phyloP scores from a whole-genome alignment of 345 rosid species.

The Eucalyptus sp. region DNA sequence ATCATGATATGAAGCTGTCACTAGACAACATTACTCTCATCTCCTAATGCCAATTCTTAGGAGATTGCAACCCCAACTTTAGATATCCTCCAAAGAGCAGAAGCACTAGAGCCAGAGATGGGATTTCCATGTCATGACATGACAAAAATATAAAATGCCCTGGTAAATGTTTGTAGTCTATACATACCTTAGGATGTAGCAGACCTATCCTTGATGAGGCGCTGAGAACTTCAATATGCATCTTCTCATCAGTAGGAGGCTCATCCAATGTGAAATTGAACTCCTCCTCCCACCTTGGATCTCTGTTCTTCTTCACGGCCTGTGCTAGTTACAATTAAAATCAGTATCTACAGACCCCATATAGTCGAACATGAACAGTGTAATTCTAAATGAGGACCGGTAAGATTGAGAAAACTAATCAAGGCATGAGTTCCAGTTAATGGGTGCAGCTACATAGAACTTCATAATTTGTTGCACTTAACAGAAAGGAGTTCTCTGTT shows the following conservation, averaged over 20 bases:
- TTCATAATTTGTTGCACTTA: neutral
- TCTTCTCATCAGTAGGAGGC: constrained; percentile 59
- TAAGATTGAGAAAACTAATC: neutral
- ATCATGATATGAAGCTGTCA: neutral
- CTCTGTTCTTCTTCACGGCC: constrained; percentile 80
- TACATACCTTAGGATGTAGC: constrained; percentile 74
- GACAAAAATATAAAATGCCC: neutral
- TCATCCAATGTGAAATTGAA: constrained; percentile 66
- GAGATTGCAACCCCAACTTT: neutral
- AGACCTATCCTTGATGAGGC: constrained; percentile 73
- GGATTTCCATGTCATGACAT: neutral
- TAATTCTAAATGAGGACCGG: neutral
- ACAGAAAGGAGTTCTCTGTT: neutral
- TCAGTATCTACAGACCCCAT: neutral
- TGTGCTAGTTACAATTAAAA: constrained; percentile 1
- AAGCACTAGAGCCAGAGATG: neutral
- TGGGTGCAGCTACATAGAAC: neutral
- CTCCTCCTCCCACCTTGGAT: constrained; percentile 95
- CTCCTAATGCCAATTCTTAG: neutral
- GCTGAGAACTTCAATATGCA: constrained; percentile 79
- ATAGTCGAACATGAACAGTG: neutral
- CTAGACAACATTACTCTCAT: neutral
- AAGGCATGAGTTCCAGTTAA: neutral
- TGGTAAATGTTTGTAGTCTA: neutral
- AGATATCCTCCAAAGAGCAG: neutral